Conservation (phyloP, 495 filamentous ascomycete species). For the Penicillium bialowiezense region DNA sequence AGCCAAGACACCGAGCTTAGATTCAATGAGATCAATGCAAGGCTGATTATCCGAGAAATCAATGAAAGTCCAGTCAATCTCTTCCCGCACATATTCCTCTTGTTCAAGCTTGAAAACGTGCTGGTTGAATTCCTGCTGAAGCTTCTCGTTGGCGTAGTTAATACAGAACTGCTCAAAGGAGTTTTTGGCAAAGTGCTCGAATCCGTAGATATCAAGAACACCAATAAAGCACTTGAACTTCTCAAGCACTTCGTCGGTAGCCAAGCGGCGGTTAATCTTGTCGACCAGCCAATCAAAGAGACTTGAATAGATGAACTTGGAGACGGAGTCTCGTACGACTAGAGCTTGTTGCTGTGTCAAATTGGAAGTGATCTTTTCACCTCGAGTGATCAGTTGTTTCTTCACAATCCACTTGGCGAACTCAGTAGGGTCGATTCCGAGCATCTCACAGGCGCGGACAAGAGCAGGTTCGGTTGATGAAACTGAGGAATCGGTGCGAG, state of each 20-base stretch:
- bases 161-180: slow-evolving; percentile 99
- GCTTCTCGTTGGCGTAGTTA: slow-evolving; percentile 99
- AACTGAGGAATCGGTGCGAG: slow-evolving; percentile 81
- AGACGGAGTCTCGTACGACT: slow-evolving; percentile 95
- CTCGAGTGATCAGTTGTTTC: slow-evolving; percentile 95
- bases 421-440: slow-evolving; percentile 81
- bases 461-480: slow-evolving; percentile 78
- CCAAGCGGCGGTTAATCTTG: slow-evolving; percentile 85
- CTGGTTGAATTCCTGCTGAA: slow-evolving; percentile 99
- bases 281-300: slow-evolving; percentile 99
- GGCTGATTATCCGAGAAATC: slow-evolving; percentile 99
- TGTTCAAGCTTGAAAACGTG: slow-evolving; percentile 99
- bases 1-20: slow-evolving; percentile 88
- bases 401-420: slow-evolving; percentile 99
- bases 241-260: slow-evolving; percentile 80
- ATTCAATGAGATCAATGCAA: slow-evolving; percentile 99
- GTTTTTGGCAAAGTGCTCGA: slow-evolving; percentile 99
- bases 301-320: slow-evolving; percentile 98
- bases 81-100: slow-evolving; percentile 93
- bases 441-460: slow-evolving; percentile 74
- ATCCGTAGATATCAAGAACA: slow-evolving; percentile 99
- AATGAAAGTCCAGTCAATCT: slow-evolving; percentile 99
- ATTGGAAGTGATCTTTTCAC: slow-evolving; percentile 97
- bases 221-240: slow-evolving; percentile 93
- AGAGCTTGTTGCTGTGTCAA: slow-evolving; percentile 89